Evolutionary conservation across 768 basidiomycete genomes (phyloP), one percentile per base, ranked within the genome.

Genomic region (Myochromella boudieri): DNA sequence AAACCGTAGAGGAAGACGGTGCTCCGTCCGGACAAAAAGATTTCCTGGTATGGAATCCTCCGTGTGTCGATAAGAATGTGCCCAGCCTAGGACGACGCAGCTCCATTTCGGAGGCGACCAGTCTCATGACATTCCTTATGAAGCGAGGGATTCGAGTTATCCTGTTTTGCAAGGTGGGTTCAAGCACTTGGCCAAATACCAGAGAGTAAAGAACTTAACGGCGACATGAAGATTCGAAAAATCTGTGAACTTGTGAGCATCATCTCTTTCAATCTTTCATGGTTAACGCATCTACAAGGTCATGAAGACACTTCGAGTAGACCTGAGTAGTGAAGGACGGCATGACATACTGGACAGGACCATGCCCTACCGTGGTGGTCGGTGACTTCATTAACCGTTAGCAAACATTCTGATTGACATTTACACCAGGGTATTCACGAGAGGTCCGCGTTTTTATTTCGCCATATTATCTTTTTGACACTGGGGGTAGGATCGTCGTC

Each of bases 281-380:
- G 21, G 6, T 33, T 39, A 42, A 38, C 64, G 63, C 59, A 61
- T 22, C 10, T 26, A 8, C 64, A 46, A 90, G 87, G 84, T 81
- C 0, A 92, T 91, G 85, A 91, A 88, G 62, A 77, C 81, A 6
- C 69, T 95, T 27, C 77, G 85, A 15, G 64, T 77, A 4, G 80
- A 87, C 33, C 68, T 95, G 18, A 84, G 82, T 42, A 78, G 81
- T 8, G 85, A 89, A 47, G 88, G 90, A 17, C 77, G 89, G 5
- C 63, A 76, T 24, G 92, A 95, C 59, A 80, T 95, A 41, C 69
- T 91, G 27, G 71, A 84, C 11, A 76, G 76, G 56, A 86, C 92
- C 9, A 87, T 82, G 75, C 75, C 90, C 1, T 95, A 95, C 60
- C 78, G 92, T 29, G 91, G 91, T 64, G 92, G 87, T 85, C 56